Percentiles rank a stretch among this genome's conserved stretches.
These are phyloP conservation scores for Aspergillus unguis DNA, from an alignment of 2,329 filamentous ascomycete species.

Conservation along the genomic window DNA sequence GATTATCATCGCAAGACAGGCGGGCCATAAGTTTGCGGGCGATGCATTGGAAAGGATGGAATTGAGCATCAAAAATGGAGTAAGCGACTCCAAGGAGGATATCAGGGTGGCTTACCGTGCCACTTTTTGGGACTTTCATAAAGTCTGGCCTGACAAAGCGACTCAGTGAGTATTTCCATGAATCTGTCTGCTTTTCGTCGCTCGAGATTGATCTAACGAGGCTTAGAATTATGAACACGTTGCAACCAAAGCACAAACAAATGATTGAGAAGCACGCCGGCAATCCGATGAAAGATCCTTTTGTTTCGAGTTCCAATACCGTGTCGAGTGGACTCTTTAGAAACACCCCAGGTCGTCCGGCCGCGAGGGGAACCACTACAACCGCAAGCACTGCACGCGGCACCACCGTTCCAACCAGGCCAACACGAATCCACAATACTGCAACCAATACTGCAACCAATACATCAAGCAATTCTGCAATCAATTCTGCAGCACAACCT, in stretches of 20 bases:
- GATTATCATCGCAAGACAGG: constrained; percentile 74
- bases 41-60: constrained; percentile 82
- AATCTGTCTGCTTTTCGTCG: constrained; percentile 1
- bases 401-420: constrained; percentile 41
- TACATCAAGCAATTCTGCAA: too few species aligned
- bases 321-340: constrained; percentile 19
- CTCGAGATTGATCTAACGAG: constrained; percentile 22
- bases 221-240: constrained; percentile 70
- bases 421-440: constrained; percentile 52
- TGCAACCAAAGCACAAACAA: constrained; percentile 72
- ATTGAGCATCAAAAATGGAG: constrained; percentile 82
- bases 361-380: constrained; percentile 77
- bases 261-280: constrained; percentile 76
- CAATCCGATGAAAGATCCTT: constrained; percentile 54
- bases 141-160: constrained; percentile 73
- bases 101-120: constrained; percentile 82
- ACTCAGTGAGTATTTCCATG: constrained; percentile 58
- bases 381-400: constrained; percentile 67
- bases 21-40: constrained; percentile 71
- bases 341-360: constrained; percentile 41
- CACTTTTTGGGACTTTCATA: constrained; percentile 81
- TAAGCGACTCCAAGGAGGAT: constrained; percentile 84
- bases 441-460: too few species aligned
- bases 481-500: too few species aligned
- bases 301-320: constrained; percentile 16